Conservation (phyloP, 2,329 filamentous ascomycete species). For the Stemphylium lycopersici region DNA sequence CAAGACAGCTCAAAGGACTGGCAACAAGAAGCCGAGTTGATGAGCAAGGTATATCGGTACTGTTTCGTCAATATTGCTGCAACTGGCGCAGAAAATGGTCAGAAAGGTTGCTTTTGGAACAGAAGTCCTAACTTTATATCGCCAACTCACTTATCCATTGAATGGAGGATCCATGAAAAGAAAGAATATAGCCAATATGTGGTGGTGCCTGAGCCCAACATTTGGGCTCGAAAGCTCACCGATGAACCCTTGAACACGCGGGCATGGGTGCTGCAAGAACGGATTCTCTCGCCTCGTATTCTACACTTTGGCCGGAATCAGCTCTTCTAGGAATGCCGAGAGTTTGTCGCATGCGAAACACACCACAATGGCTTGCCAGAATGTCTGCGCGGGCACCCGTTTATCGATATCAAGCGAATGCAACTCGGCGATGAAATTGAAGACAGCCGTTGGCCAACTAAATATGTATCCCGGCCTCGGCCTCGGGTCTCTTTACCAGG, state of each 20-base stretch:
- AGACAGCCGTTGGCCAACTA: constrained; percentile 5
- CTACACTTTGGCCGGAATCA: constrained; percentile 25
- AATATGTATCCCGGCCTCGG: not conserved
- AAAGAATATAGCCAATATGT: not conserved
- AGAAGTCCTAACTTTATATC: not conserved
- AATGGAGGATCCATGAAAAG: not conserved
- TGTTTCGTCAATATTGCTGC: constrained; percentile 7
- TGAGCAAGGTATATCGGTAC: constrained; percentile 1
- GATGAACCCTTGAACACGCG: constrained; percentile 8
- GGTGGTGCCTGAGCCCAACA: not conserved
- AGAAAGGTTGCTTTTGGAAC: constrained; percentile 1
- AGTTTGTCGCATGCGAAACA: constrained; percentile 15
- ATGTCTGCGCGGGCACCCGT: not conserved
- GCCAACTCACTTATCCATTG: not conserved
- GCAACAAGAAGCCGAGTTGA: not conserved
- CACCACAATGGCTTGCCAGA: constrained; percentile 2
- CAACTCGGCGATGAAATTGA: constrained; percentile 2
- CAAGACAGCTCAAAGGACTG: not conserved
- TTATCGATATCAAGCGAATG: constrained; percentile 6
- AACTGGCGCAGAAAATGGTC: not conserved
- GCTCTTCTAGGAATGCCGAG: constrained; percentile 29
- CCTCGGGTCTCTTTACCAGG: too few relatives aligned
- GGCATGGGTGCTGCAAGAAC: constrained; percentile 17
- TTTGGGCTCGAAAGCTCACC: not conserved
- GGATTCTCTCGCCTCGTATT: constrained; percentile 23